Base-by-base conservation (phyloP, 2,329 filamentous ascomycete genomes). In the Fusarium sp. region DNA sequence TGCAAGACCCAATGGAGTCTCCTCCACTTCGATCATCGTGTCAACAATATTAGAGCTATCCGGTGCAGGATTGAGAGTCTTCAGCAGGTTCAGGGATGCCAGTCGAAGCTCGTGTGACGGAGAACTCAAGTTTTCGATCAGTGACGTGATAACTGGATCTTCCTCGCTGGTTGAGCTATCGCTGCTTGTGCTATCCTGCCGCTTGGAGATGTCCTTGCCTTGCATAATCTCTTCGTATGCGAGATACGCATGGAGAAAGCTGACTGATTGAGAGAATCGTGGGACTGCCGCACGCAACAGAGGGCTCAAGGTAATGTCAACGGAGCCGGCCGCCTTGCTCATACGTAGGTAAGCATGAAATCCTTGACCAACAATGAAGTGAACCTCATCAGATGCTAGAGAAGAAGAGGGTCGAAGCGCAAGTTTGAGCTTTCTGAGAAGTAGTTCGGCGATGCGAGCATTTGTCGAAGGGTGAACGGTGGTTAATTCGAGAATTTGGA, bases 11-110 rank as follows among this genome's bases (percentile, higher is more conserved):
- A 96, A 77, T 0, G 91, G 88, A 6, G 89, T 91, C 61, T 92
- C 85, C 74, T 98, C 93, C 13, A 93, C 87, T 61, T 92, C 85
- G 13, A 93, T 82, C 77, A 96, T 94, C 7, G 87, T 73, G 3
- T 77, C 72, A 15, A 78, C 49, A 26, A 68, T 68, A 19, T 71
- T 68, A 3, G 61, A 51, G 5, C 67, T 59, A n/a, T 71, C 71
- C 5, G 69, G 52, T 5, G 48, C 39, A 15, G 64, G 53, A 29
- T 64, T 81, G 13, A 95, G 76, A 32, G 86, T 80, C 38, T 86
- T 83, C 11, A 98, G 78, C 25, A 97, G 81, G 56, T 88, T 85
- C 36, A 99, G 77, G 19, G 91, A 92, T 8, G 86, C 83, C 9
- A 91, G 79, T 36, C 94, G 86, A 47, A 97, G 80, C 11, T 88